phyloP scores from a whole-genome alignment of 73 alveolate species.

The Paramecium pentaurelia region DNA sequence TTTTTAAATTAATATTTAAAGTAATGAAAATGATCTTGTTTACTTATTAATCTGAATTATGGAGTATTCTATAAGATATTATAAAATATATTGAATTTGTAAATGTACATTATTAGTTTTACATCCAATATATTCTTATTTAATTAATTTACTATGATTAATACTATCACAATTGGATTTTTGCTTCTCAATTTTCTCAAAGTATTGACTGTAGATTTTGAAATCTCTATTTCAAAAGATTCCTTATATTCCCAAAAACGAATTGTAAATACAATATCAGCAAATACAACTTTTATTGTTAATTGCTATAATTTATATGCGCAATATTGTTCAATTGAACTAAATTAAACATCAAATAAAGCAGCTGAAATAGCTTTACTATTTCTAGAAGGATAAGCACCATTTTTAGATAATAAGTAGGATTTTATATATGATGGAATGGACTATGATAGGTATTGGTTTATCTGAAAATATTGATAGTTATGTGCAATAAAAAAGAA shows the following conservation, averaged over 20 bases:
- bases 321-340: not conserved
- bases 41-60: not conserved
- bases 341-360: not conserved
- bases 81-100: not conserved
- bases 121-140: not conserved
- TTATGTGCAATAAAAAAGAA: not conserved
- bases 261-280: not conserved
- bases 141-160: not conserved
- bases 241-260: not conserved
- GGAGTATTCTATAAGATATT: not conserved
- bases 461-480: not conserved
- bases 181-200: not conserved
- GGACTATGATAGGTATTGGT: not conserved
- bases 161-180: not conserved
- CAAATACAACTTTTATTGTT: not conserved
- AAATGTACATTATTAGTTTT: not conserved
- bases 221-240: not conserved
- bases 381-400: not conserved
- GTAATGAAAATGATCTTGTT: not conserved
- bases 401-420: not conserved
- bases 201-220: not conserved
- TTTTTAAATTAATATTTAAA: not conserved
- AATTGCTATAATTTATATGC: not conserved
- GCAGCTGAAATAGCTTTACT: not conserved
- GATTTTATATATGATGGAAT: not conserved